Evolutionary conservation across 176 grass and related monocot species (phyloP), one percentile per base, ranked within the genome.

Genomic region (Raddia distichophylla): DNA sequence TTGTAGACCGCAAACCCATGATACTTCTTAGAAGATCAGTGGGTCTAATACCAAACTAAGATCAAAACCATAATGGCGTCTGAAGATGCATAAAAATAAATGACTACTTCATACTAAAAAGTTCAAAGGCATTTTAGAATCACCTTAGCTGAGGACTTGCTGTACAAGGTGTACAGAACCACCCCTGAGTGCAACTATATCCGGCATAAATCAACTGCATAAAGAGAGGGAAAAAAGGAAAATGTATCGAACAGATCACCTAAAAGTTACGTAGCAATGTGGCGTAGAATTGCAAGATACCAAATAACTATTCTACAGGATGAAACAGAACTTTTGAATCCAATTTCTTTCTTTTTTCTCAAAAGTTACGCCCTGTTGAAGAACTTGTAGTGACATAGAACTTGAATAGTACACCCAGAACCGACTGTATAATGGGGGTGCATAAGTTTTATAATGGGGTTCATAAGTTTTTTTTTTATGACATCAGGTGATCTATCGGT

Each of bases 81-180:
- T 76, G 18, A 48, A 87, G 17, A 8, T 59, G 20, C 12, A 58
- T 73, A 5, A 65, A 83, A 71, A 13, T 13, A 56, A 81, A 60
- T 10, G 17, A 77, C 16, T 60, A 64, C 20, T 68, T 71, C 17
- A 84, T 64, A 62, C 22, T 17, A 27, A 82, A 77, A 58, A 47
- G 40, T 85, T 19, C 2, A 1, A 51, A 37, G 8, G 22, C 10
- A 69, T 76, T 71, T 48, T 67, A 32, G 1, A 83, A 73, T 56
- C 80, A 95, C 96, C 93, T 91, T 78, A 99, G 84, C 69, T 82
- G 84, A 79, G 96, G 91, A 82, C 87, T 84, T 54, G 84, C 88
- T 73, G 84, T 86, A 74, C 96, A 99, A 80, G 96, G 96, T 69
- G 96, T 95, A 86, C 91, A 90, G 48, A 99, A 99, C 96, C 96